A percentile compares a stretch with the other conserved stretches of the same genome.
Evolutionary conservation across 208 protist species (phyloP).

Genomic region (Leishmania amazonensis): DNA sequence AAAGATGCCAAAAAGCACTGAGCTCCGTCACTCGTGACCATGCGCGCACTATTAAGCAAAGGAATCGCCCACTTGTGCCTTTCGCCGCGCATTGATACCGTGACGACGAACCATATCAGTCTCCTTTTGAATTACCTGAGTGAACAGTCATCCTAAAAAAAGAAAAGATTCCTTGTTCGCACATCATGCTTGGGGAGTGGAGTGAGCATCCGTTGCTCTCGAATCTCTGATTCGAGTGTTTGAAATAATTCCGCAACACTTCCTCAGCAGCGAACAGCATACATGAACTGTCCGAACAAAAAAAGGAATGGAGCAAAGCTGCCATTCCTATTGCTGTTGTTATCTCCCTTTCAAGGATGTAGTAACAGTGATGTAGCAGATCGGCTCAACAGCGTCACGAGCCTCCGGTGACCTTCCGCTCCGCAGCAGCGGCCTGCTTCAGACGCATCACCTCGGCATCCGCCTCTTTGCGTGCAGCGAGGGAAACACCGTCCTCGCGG

Average conservation of each 20-base stretch:
- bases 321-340: not conserved
- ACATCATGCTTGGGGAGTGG: not conserved
- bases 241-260: not conserved
- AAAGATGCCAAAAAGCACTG: not conserved
- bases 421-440: conserved; percentile 76
- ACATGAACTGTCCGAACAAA: not conserved
- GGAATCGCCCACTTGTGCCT: not conserved
- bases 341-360: not conserved
- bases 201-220: not conserved
- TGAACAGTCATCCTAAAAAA: not conserved
- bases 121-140: not conserved
- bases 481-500: conserved; percentile 67
- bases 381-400: not conserved
- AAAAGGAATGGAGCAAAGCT: not conserved
- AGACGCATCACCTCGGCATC: conserved; percentile 89
- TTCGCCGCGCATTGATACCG: not conserved
- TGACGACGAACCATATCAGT: not conserved
- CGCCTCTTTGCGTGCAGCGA: conserved; percentile 74
- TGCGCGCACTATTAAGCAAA: not conserved
- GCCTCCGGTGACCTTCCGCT: conserved; percentile 37
- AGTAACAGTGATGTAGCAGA: not conserved
- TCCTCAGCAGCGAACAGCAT: not conserved
- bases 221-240: not conserved
- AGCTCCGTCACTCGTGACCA: not conserved
- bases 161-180: not conserved